A percentile compares a stretch with the other conserved stretches of the same genome.
Evolutionary conservation across 371 early-diverging fungal genomes (phyloP).

Genomic region (Encephalitozoon romaleae): DNA sequence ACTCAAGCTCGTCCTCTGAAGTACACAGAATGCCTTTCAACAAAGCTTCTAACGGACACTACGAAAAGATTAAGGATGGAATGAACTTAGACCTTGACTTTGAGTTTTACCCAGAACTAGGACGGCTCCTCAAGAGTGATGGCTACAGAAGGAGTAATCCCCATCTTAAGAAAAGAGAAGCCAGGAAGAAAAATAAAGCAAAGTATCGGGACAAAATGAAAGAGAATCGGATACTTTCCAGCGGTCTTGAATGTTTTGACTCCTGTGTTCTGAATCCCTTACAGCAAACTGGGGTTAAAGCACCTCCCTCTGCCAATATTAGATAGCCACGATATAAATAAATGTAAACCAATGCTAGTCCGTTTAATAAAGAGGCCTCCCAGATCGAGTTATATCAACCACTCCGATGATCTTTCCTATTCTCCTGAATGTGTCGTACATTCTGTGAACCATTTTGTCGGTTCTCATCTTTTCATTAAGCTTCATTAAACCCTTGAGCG

Average conservation of each 20-base stretch:
- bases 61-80: not conserved
- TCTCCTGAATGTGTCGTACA: not conserved
- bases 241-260: not conserved
- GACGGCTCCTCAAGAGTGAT: not conserved
- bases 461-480: not conserved
- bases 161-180: not conserved
- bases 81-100: not conserved
- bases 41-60: not conserved
- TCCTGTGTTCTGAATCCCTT: not conserved
- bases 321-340: not conserved
- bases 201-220: not conserved
- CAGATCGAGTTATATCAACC: not conserved
- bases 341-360: not conserved
- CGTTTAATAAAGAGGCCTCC: not conserved
- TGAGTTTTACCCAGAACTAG: not conserved
- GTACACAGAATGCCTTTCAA: not conserved
- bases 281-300: not conserved
- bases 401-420: not conserved
- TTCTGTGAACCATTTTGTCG: not conserved
- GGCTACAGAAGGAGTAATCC: not conserved
- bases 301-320: not conserved
- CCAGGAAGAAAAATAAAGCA: not conserved
- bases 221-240: not conserved
- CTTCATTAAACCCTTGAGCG: not conserved
- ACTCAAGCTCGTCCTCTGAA: not conserved